Evolutionary conservation across 768 basidiomycete genomes (phyloP), one percentile per base, ranked within the genome.

Genomic region (Lentinula lateritia): DNA sequence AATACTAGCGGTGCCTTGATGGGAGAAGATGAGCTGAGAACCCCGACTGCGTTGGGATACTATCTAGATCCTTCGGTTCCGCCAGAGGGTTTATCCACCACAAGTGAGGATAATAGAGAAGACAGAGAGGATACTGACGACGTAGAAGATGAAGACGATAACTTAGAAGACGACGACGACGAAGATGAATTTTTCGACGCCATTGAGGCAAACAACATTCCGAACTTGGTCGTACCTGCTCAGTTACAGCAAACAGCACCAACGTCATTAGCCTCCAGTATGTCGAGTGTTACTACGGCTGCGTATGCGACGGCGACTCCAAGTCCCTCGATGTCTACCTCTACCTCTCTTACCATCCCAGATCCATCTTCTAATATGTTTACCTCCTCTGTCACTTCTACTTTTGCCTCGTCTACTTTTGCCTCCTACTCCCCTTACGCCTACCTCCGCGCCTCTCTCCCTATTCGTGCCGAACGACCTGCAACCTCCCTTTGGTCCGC

Each of bases 181-280:
- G 90, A 95, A 68, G 96, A 98, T 73, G 95, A 98, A 73, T 98
- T 98, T 74, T 98, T 96, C 70, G 96, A 98, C 71, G 95, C 96
- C 35, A 95, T 98, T 68, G 95, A 98, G 69, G 73, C 86, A 15
- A 89, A 89, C 52, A 85, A 79, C 45, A 74, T 95, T 0, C 90
- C 92, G 5, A 92, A 89, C 67, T 78, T 95, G 15, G 74, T 89
- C 32, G 80, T 95, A 16, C 82, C 85, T 53, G 80, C 87, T 32
- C 79, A 82, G 12, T 79, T 93, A n/a, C 36, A 38, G 39, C 80
- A 79, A 43, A 6, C 12, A 16, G 18, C 45, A 7, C 20, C 45
- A 46, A 46, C 15, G 18, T 9, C 45, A 20, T 46, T 23, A 23
- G 2, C 23, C 23, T 23, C 23, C 23, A 23, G 23, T 23, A 23